phyloP scores from a whole-genome alignment of 78 protist genomes.

The Parvularia atlantis region DNA sequence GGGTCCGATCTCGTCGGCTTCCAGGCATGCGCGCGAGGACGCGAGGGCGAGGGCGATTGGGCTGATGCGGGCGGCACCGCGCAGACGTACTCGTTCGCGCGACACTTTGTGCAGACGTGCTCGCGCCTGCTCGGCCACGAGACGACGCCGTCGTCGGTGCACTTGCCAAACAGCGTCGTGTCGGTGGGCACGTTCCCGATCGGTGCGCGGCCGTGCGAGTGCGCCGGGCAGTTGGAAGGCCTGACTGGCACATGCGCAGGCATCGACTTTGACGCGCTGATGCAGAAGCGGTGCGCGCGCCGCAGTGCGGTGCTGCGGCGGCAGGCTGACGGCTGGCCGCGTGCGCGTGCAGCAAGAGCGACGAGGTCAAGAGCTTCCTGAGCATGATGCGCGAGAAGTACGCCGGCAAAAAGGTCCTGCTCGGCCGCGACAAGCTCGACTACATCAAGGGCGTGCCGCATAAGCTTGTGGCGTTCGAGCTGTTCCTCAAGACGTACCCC shows the following conservation, averaged over 20 bases:
- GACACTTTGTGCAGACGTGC: constrained; percentile 67
- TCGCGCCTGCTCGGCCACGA: constrained; percentile 59
- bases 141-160: constrained; percentile 32
- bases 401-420: constrained; percentile 34
- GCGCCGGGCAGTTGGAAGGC: constrained; percentile 13
- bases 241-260: too few relatives aligned
- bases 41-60: background rate
- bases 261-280: too few relatives aligned
- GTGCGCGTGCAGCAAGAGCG: too few relatives aligned
- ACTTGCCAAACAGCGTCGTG: constrained; percentile 21
- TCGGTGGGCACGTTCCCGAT: constrained; percentile 66
- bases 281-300: too few relatives aligned
- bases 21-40: constrained; percentile 14
- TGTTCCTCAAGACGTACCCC: constrained; percentile 49
- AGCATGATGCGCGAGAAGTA: too few relatives aligned
- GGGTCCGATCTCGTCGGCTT: constrained; percentile 66
- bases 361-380: constrained; percentile 22
- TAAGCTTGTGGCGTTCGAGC: constrained; percentile 62
- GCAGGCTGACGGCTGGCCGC: background rate
- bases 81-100: constrained; percentile 63
- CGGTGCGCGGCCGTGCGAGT: constrained; percentile 61
- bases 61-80: too few relatives aligned
- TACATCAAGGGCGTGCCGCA: constrained; percentile 78
- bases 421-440: constrained; percentile 79
- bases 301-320: too few relatives aligned